These are phyloP conservation scores for Pistacia integerrima DNA, from an alignment of 345 rosid genomes.

Conservation along the genomic window DNA sequence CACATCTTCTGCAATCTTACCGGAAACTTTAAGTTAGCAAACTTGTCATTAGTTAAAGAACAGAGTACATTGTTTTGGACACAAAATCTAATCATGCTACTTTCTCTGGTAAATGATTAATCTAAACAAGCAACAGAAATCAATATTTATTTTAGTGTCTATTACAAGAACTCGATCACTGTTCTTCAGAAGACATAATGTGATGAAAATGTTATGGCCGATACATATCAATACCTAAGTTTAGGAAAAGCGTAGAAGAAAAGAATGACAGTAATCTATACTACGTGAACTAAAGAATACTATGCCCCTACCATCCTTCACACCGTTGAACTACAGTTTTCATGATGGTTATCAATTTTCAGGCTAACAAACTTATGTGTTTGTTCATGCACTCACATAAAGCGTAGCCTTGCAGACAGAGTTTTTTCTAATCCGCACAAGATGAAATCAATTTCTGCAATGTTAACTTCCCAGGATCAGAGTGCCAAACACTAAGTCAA, in stretches of 20 bases:
- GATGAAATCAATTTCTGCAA: neutral
- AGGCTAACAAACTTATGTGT: neutral
- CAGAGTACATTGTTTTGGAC: slow-evolving; percentile 1
- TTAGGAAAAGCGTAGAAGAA: neutral
- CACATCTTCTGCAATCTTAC: slow-evolving; percentile 82
- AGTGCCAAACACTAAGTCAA: neutral
- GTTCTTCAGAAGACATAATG: neutral
- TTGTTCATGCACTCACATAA: neutral
- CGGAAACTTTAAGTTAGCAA: slow-evolving; percentile 43
- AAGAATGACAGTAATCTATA: neutral
- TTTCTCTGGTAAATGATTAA: neutral
- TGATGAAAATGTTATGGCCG: neutral
- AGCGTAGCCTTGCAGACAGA: neutral
- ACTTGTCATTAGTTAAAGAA: slow-evolving; percentile 15
- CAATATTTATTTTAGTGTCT: neutral
- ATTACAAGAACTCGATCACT: neutral
- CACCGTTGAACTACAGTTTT: neutral
- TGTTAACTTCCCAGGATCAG: neutral
- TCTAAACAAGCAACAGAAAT: neutral
- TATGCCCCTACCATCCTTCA: neutral
- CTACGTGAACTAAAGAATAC: neutral
- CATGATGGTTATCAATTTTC: neutral
- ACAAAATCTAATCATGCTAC: slow-evolving; percentile 4
- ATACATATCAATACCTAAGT: neutral
- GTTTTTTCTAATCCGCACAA: neutral